Evolutionary conservation across 768 basidiomycete genomes (phyloP).

Genomic region (Pulveroboletus sp.): DNA sequence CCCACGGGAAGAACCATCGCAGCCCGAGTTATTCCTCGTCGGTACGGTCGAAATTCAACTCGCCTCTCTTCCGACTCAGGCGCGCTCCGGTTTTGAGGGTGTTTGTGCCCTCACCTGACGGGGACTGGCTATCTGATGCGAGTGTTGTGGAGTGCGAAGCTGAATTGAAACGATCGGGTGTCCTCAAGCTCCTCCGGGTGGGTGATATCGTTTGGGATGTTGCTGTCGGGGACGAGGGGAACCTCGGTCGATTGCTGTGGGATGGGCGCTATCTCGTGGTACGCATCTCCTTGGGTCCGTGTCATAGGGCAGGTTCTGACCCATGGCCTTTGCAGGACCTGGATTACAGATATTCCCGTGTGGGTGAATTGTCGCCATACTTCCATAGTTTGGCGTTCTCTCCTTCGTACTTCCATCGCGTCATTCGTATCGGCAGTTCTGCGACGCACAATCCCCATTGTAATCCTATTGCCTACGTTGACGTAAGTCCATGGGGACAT

Average conservation of each 20-base stretch:
- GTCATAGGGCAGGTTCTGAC: not conserved
- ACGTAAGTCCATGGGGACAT: conserved; percentile 73
- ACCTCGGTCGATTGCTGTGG: conserved; percentile 80
- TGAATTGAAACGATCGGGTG: conserved; percentile 54
- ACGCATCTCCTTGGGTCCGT: conserved; percentile 29
- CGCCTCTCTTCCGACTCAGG: conserved; percentile 63
- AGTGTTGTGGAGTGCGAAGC: conserved; percentile 79
- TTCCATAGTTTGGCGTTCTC: conserved; percentile 76
- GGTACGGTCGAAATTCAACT: conserved; percentile 43
- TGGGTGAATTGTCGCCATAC: conserved; percentile 77
- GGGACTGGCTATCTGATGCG: conserved; percentile 80
- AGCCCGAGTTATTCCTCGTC: conserved; percentile 22
- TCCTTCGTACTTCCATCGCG: conserved; percentile 86
- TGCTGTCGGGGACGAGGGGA: conserved; percentile 82
- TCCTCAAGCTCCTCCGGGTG: conserved; percentile 55
- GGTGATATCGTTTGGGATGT: conserved; percentile 88
- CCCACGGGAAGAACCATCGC: conserved; percentile 30
- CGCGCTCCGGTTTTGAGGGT: conserved; percentile 76
- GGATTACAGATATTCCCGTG: conserved; percentile 73
- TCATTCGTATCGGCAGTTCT: conserved; percentile 54
- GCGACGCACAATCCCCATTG: conserved; percentile 38
- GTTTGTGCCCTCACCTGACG: conserved; percentile 83
- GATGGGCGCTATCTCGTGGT: conserved; percentile 87
- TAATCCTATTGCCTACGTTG: conserved; percentile 66
- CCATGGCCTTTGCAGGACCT: conserved; percentile 54